Base-by-base conservation (phyloP, 2,329 filamentous ascomycete genomes). In the Bimuria novae-zelandiae region DNA sequence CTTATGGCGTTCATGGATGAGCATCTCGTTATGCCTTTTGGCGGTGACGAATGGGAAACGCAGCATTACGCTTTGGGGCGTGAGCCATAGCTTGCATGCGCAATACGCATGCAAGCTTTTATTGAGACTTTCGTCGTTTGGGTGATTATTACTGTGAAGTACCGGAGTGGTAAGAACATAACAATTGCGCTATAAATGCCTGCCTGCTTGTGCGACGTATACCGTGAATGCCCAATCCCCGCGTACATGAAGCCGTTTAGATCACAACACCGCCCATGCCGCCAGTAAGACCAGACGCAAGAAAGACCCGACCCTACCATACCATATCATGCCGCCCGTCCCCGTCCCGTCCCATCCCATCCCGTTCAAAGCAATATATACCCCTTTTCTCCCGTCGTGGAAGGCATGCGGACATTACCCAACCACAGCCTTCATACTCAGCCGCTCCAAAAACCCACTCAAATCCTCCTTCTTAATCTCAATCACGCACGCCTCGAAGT, bases 401-500 rank as follows among this genome's bases (percentile, higher is more conserved):
- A 43, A 43, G 2, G 6, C 19, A 30, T 22, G n/a, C n/a, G n/a
- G n/a, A n/a, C n/a, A n/a, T 29, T 58, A 73, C 19, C 84, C 84
- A 51, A 87, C 88, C 16, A 97, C 92, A 51, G 87, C 87, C 82
- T 95, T 96, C 83, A 92, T 88, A 75, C 92, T 97, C 70, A 99
- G 75, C 51, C 88, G 88, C 77, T 99, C 94, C 61, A 99, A 79
- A 72, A 99, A 99, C 0, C 88, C 90, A 14, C 86, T 85, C 23
- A 99, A 77, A 75, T 97, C 94, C 70, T 97, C 94, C 78, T 96
- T 97, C 76, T 88, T 88, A n/a, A 99, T 93, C 73, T 99, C 94
- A 41, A 97, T 92, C 7, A 97, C 94, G 67, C 91, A 96, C 72
- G 96, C 90, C 75, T 99, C 94, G 68, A 99, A 99, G 73, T 90